Evolutionary conservation across 2,329 filamentous ascomycete genomes (phyloP).

Genomic region (Botrytis porri): DNA sequence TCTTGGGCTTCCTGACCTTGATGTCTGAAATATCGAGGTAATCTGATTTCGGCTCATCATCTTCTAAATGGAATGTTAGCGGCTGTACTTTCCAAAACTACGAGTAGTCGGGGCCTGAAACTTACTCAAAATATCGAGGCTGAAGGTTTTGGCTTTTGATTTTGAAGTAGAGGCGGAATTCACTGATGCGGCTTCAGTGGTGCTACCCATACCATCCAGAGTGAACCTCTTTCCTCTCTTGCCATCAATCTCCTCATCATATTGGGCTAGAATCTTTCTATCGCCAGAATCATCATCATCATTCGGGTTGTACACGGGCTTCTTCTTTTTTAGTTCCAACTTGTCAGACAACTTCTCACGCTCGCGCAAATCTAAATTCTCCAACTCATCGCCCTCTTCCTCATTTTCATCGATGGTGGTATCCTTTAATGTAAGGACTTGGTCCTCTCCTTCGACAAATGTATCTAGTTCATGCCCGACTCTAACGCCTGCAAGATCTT

Average conservation of each 20-base stretch:
- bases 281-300: conserved; percentile 64
- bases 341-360: conserved; percentile 71
- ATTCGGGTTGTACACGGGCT: conserved; percentile 82
- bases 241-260: conserved; percentile 91
- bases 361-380: conserved; percentile 70
- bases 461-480: conserved; percentile 83
- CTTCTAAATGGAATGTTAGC: conserved; percentile 43
- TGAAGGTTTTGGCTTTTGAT: conserved; percentile 67
- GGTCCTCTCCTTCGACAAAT: conserved; percentile 80
- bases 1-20: conserved; percentile 94
- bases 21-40: conserved; percentile 84
- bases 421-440: conserved; percentile 93
- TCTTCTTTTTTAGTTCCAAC: conserved; percentile 85
- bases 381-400: conserved; percentile 86
- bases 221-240: conserved; percentile 89
- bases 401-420: conserved; percentile 79
- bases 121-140: conserved; percentile 66
- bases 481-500: conserved; percentile 84
- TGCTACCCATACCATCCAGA: conserved; percentile 73
- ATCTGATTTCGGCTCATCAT: conserved; percentile 72
- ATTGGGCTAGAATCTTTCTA: conserved; percentile 75
- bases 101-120: conserved; percentile 1
- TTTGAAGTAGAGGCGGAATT: conserved; percentile 51
- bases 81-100: conserved; percentile 24
- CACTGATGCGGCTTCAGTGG: conserved; percentile 55